Evolutionary conservation across 192 early-diverging fungal species (phyloP), one percentile per base, ranked within the genome.

Genomic region (Cladochytrium replicatum): DNA sequence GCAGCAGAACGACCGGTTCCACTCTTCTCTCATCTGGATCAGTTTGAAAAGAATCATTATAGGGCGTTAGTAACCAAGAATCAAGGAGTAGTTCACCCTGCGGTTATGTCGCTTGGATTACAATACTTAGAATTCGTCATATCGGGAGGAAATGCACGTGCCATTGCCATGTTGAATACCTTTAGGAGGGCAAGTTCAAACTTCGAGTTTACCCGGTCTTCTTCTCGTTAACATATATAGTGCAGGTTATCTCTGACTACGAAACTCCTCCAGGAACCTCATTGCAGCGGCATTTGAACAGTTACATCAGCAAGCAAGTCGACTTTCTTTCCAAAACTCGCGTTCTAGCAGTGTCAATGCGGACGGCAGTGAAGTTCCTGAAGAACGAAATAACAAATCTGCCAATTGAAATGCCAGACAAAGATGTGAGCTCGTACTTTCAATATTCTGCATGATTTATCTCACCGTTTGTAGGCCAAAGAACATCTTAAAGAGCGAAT

Each of bases 291-390:
- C 73, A 89, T 62, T 76, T 99, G 52, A 82, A 73, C 26, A 78
- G 73, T 21, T 74, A 93, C 50, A 53, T 99, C 39, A 81, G 83
- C 56, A 83, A 86, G 41, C 93, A 99, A 55, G 88, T 97, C 54
- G 86, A 81, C 50, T 94, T 90, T 54, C 61, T 99, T 32, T 75
- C 82, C 23, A 80, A 80, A 39, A 81, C 80, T 43, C 82, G 95
- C 23, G 75, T 83, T 3, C 79, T 97, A 74, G 85, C 87, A n/a
- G 78, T 89, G 25, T 85, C 85, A 60, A 96, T 99, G 92, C 83
- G 85, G 50, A 89, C 84, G 19, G 87, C 88, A 19, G 92, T 97
- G 48, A 76, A 91, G 31, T 83, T 78, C 50, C 61, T 99, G 30
- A 97, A 96, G 67, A 74, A 77, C 55, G 84, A 90, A 59, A 88